These are phyloP conservation scores for Bassia scoparia DNA, from an alignment of 148 eudicot species.

Conservation along the genomic window DNA sequence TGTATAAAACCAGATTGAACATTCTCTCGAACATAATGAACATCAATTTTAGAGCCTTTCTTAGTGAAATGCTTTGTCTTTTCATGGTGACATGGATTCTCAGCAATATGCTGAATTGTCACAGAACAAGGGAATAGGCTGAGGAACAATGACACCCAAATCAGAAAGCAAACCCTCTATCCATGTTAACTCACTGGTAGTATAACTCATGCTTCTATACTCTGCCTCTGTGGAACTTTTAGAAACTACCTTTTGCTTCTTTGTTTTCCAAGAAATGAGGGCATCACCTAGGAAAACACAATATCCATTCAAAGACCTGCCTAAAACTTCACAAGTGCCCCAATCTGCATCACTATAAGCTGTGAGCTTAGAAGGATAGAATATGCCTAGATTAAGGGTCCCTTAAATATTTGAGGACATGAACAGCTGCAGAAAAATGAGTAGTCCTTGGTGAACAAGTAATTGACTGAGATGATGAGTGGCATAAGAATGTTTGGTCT, in stretches of 20 bases:
- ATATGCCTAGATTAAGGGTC: background rate
- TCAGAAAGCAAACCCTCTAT: background rate
- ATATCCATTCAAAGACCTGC: background rate
- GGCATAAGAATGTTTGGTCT: background rate
- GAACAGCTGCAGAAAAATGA: background rate
- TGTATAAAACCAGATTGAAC: background rate
- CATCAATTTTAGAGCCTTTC: too few species aligned
- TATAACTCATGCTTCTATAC: background rate
- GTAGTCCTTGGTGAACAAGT: background rate
- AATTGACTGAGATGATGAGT: constrained; percentile 7
- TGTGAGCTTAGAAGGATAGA: background rate
- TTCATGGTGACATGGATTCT: background rate
- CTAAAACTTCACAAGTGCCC: background rate
- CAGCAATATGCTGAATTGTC: background rate
- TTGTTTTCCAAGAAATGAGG: background rate
- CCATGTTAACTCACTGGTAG: background rate
- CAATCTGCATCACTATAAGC: background rate
- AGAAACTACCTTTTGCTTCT: background rate
- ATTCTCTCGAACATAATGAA: too few species aligned
- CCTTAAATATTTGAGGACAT: background rate
- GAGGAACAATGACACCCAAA: background rate
- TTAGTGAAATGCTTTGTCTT: too few species aligned
- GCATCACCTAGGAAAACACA: background rate
- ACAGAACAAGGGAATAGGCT: background rate
- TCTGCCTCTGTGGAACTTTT: background rate